Evolutionary conservation across 768 basidiomycete species (phyloP).

Genomic region (Boletellus ananiceps): DNA sequence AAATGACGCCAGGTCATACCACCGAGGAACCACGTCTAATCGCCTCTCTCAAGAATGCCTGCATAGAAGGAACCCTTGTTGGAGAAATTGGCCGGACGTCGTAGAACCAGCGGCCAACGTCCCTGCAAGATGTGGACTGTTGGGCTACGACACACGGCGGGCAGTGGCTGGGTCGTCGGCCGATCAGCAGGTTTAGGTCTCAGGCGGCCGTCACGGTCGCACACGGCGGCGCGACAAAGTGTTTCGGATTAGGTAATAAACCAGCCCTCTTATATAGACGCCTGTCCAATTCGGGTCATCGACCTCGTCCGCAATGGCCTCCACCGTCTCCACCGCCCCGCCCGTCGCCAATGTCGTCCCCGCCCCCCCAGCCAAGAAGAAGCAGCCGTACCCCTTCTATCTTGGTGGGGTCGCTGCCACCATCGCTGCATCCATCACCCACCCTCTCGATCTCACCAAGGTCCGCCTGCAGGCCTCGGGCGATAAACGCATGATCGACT

Average conservation of each 20-base stretch:
- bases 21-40: too few species aligned
- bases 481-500: constrained; percentile 86
- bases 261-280: background rate
- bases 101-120: too few species aligned
- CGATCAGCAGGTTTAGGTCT: too few species aligned
- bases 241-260: constrained; percentile 14
- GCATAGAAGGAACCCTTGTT: too few species aligned
- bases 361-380: constrained; percentile 31
- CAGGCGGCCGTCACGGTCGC: background rate
- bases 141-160: too few species aligned
- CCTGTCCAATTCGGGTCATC: too few species aligned
- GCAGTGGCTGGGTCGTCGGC: too few species aligned
- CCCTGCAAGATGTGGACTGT: too few species aligned
- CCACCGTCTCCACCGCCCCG: constrained; percentile 6
- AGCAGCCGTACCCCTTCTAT: constrained; percentile 83
- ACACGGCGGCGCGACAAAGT: background rate
- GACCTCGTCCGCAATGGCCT: constrained; percentile 12
- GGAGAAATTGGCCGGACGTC: too few species aligned
- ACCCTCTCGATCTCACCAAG: constrained; percentile 87
- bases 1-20: too few species aligned
- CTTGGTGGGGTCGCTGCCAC: constrained; percentile 84
- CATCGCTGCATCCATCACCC: constrained; percentile 84
- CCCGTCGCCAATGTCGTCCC: constrained; percentile 8
- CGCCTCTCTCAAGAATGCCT: too few species aligned
- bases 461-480: constrained; percentile 88